Evolutionary conservation across 1,284 basidiomycete species (phyloP).

Genomic region (Trichosporon faecale): DNA sequence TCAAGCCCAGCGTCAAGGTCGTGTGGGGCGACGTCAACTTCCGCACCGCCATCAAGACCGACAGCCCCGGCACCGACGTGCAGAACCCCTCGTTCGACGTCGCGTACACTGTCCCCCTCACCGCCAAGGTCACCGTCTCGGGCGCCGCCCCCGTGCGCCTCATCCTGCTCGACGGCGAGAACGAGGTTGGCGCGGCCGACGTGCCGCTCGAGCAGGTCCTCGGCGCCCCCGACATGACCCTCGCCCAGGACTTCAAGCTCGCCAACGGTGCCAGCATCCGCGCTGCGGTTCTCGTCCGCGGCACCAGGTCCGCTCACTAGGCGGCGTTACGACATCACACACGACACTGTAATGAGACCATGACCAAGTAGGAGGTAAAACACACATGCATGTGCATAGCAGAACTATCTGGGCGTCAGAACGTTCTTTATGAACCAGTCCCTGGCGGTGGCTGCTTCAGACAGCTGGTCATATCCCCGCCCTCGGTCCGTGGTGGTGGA

Average conservation of each 20-base stretch:
- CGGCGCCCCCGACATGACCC: conserved; percentile 8
- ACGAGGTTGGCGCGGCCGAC: conserved; percentile 15
- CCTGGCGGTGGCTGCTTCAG: no score
- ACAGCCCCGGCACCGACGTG: conserved; percentile 19
- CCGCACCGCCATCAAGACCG: conserved; percentile 19
- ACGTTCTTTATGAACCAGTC: no score
- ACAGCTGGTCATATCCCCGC: no score
- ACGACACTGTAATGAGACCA: background rate
- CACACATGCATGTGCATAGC: background rate
- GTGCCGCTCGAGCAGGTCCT: conserved; percentile 17
- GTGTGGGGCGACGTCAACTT: conserved; percentile 18
- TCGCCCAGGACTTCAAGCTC: conserved; percentile 12
- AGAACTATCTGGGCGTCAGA: no score
- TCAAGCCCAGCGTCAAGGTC: conserved; percentile 23
- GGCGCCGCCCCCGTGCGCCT: conserved; percentile 15
- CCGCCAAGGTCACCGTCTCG: conserved; percentile 8
- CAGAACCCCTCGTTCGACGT: conserved; percentile 22
- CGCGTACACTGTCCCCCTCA: conserved; percentile 14
- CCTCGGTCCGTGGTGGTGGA: background rate
- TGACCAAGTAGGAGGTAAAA: background rate
- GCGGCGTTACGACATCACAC: background rate
- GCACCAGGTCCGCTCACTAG: conserved; percentile 8
- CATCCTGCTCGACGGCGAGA: conserved; percentile 19
- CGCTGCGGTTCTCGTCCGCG: conserved; percentile 15
- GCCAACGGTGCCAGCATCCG: conserved; percentile 15